These are phyloP conservation scores for Skeletonema potamos DNA, from an alignment of 108 stramenopile genomes.

Conservation along the genomic window DNA sequence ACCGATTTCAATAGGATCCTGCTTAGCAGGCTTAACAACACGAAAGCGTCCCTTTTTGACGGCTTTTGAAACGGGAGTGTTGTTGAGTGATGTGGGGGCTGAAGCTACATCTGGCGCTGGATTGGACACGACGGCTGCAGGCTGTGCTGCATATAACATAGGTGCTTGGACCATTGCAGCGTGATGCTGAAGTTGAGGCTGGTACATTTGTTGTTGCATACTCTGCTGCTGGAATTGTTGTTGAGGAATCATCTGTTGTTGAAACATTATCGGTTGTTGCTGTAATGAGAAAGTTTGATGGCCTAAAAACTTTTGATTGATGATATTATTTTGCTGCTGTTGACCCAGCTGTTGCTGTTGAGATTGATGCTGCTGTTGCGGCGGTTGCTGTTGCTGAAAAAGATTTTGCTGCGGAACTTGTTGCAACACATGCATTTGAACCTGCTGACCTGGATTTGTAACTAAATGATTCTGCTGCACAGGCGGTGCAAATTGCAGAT, in stretches of 20 bases:
- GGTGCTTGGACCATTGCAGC: conserved; percentile 28
- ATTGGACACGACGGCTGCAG: background rate
- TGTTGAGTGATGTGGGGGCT: background rate
- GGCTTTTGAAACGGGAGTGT: conserved; percentile 3
- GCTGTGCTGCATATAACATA: conserved; percentile 1
- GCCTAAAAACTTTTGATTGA: background rate
- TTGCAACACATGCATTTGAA: conserved; percentile 1
- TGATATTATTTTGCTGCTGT: background rate
- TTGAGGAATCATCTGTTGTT: conserved; percentile 10
- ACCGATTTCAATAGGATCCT: background rate
- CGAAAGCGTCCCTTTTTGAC: conserved; percentile 42
- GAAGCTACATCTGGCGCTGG: background rate
- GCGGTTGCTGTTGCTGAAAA: background rate
- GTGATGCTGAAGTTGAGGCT: background rate
- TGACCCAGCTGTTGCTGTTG: background rate
- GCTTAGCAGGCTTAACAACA: conserved; percentile 21
- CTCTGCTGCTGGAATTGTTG: conserved; percentile 3
- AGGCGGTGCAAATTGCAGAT: background rate
- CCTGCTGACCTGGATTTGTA: background rate
- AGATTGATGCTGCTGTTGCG: background rate
- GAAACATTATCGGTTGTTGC: conserved; percentile 6
- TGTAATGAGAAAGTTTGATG: background rate
- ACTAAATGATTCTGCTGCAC: background rate
- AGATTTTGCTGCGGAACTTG: conserved; percentile 7
- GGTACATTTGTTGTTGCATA: background rate